Percentiles rank a stretch among this genome's conserved stretches.
Conservation (phyloP, 257 asterid genomes). For the Datura wrightii region DNA sequence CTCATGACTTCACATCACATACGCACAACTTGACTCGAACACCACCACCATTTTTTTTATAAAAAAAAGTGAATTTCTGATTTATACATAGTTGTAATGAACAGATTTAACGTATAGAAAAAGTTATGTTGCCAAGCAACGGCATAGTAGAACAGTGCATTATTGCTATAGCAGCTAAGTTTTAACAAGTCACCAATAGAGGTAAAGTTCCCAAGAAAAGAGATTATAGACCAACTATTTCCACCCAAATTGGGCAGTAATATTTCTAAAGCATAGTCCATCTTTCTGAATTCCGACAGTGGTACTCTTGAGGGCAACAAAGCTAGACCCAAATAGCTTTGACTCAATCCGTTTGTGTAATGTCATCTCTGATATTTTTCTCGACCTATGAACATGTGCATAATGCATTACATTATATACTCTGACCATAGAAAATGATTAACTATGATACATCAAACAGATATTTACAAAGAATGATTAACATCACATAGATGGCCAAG, state of each 20-base stretch:
- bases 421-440: background rate
- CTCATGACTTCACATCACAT: too few species aligned
- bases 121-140: background rate
- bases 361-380: background rate
- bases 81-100: too few species aligned
- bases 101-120: too few species aligned
- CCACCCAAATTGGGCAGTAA: background rate
- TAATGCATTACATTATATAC: background rate
- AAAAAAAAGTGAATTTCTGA: too few species aligned
- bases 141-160: background rate
- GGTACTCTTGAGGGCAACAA: background rate
- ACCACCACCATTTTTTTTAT: too few species aligned
- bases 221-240: background rate
- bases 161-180: background rate
- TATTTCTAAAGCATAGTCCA: background rate
- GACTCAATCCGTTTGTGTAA: background rate
- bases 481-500: conserved; percentile 30
- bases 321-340: background rate
- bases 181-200: background rate
- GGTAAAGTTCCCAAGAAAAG: background rate
- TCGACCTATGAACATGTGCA: background rate
- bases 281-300: background rate
- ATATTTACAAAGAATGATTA: conserved; percentile 27
- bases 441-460: conserved; percentile 13
- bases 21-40: too few species aligned